Evolutionary conservation across 139 green algal genomes (phyloP), one percentile per base, ranked within the genome.

Genomic region (Coccomyxa sp.): DNA sequence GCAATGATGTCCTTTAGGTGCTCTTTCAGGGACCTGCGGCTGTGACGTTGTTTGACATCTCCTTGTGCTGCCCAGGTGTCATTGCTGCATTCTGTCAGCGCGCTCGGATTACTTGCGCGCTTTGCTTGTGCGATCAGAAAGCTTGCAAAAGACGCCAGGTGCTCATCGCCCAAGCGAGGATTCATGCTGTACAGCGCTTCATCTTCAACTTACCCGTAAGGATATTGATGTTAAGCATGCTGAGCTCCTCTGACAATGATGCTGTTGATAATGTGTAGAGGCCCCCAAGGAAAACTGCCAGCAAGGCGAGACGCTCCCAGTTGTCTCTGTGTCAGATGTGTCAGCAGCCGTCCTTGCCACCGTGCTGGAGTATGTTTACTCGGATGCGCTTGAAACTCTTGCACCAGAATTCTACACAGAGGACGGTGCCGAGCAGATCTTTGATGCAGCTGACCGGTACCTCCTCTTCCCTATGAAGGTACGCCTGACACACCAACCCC

Each of bases 391-490:
- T 21, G n/a, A 28, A 23, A 10, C 76, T 31, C 57, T 83, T 77
- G 45, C 14, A 13, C 30, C 13, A 10, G 28, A 74, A 17, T 82
- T 58, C 58, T 27, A 79, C 0, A 45, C 71, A 4, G 74, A 81
- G 7, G 67, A 58, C 23, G 80, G 76, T 23, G 77, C 79, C 25
- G 57, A 85, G 30, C 38, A 77, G 67, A 67, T 88, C 77, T 76
- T 88, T 58, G 77, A 85, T 38, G 85, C 85, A 31, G 85, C 85
- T 27, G 81, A 88, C 30, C 77, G 67, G 11, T 81, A 82, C 77
- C 81, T 88, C 27, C 23, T 88, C 45, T 81, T 82, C 14, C 23
- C 58, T 67, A 74, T 88, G 76, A 88, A 88, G 85, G 85, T 68
- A 45, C 1, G 71, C 14, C 27, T 18, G 23, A 77, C 66, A 1